Evolutionary conservation across 148 eudicot genomes (phyloP), one percentile per base, ranked within the genome.

Genomic region (Selenicereus undatus): DNA sequence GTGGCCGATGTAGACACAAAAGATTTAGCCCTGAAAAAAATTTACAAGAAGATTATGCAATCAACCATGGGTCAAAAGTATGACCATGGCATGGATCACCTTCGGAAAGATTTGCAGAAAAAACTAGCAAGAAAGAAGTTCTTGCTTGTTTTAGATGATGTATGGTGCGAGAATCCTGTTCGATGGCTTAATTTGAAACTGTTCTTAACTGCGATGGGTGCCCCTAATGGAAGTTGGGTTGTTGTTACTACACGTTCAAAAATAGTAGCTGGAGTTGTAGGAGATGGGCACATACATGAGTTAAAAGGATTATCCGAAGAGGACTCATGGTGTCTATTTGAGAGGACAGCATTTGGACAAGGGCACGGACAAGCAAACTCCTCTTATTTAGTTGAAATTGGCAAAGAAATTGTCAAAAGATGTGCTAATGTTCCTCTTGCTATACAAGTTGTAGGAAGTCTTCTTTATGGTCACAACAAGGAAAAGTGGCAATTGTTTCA

Each of bases 191-290:
- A 65, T 12, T 58, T 86, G 42, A 71, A 30, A 24, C 56, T 39
- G 3, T 65, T 86, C 24, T 75, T 86, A 11, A 72, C 3, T 7
- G 3, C 8, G 2, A 39, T 26, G 14, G 64, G 51, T 52, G 83
- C 84, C n/a, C 30, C 27, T 0, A 30, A 21, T 0, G 86, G 85
- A 42, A 84, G 86, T 48, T 83, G 76, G 73, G 70, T 88, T 68
- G 4, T 86, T 26, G 79, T 86, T 26, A 88, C 90, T 13, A 82
- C 90, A 1, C 87, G 91, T 2, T 84, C 85, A 12, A 81, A 42
- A 26, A 21, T 21, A n/a, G 82, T 77, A 17, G 84, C 86, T 30
- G 52, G 27, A 10, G 65, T 73, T 20, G 80, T 80, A 7, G 87
- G 88, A 21, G 24, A 83, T 22, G 39, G 73, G 66, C 32, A 73